These are phyloP conservation scores for Colletotrichum tropicale DNA, from an alignment of 2,329 filamentous ascomycete genomes.

Conservation along the genomic window DNA sequence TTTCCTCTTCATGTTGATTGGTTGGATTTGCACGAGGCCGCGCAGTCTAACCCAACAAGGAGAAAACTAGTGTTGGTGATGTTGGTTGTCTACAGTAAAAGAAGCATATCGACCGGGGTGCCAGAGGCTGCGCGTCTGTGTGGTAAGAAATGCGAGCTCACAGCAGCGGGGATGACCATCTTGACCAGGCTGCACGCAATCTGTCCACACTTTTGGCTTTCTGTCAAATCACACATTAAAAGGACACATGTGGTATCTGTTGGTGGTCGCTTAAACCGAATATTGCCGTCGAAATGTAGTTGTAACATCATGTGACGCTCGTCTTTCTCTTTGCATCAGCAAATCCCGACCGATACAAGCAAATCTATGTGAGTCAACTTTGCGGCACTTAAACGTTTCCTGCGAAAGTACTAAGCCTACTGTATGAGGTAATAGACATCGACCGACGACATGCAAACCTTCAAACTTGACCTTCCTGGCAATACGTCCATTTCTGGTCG, in stretches of 20 bases:
- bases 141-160: background rate
- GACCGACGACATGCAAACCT: background rate
- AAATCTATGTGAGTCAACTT: background rate
- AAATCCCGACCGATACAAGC: background rate
- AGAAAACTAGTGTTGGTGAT: background rate
- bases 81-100: background rate
- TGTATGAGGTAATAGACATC: background rate
- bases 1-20: background rate
- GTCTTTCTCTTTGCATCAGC: background rate
- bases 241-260: background rate
- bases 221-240: background rate
- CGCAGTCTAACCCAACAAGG: background rate
- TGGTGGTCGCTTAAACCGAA: background rate
- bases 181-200: background rate
- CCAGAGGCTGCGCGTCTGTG: background rate
- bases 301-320: background rate
- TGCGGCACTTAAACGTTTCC: background rate
- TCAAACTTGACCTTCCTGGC: background rate
- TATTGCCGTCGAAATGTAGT: background rate
- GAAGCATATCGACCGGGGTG: background rate
- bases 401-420: background rate
- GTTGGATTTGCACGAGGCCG: background rate
- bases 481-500: slow-evolving; percentile 2
- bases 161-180: background rate
- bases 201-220: background rate